Evolutionary conservation across 257 asterid species (phyloP).

Genomic region (Nicotiana tabacum): DNA sequence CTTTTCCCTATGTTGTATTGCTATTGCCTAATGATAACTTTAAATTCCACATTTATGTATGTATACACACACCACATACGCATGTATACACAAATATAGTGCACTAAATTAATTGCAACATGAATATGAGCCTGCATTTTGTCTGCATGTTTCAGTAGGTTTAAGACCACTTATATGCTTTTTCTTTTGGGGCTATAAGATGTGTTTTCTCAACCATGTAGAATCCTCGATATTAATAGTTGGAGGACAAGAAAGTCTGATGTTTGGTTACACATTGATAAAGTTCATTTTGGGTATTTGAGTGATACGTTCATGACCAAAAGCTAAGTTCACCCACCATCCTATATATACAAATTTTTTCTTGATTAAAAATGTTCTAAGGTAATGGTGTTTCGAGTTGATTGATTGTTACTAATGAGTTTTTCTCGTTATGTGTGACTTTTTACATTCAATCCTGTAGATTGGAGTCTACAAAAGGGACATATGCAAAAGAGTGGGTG

Average conservation of each 20-base stretch:
- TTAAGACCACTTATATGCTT: background rate
- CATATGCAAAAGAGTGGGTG: slow-evolving; percentile 68
- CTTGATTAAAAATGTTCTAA: background rate
- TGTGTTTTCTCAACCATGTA: background rate
- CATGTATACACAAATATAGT: too few relatives aligned
- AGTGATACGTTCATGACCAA: background rate
- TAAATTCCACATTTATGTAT: too few relatives aligned
- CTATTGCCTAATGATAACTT: background rate
- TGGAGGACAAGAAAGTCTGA: background rate
- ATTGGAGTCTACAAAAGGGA: slow-evolving; percentile 75
- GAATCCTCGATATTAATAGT: background rate
- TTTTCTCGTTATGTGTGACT: background rate
- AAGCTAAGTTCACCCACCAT: background rate
- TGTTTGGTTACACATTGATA: background rate
- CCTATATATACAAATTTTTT: background rate
- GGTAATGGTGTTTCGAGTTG: background rate
- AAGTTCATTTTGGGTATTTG: background rate
- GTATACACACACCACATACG: too few relatives aligned
- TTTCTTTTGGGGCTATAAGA: background rate
- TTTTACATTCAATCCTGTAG: slow-evolving; percentile 31
- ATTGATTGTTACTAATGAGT: background rate
- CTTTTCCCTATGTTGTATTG: background rate
- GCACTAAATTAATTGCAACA: too few relatives aligned
- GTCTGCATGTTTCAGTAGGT: background rate
- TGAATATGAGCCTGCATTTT: background rate